Base-by-base conservation (phyloP, 176 grass and related monocot species). In the Zoysia japonica region DNA sequence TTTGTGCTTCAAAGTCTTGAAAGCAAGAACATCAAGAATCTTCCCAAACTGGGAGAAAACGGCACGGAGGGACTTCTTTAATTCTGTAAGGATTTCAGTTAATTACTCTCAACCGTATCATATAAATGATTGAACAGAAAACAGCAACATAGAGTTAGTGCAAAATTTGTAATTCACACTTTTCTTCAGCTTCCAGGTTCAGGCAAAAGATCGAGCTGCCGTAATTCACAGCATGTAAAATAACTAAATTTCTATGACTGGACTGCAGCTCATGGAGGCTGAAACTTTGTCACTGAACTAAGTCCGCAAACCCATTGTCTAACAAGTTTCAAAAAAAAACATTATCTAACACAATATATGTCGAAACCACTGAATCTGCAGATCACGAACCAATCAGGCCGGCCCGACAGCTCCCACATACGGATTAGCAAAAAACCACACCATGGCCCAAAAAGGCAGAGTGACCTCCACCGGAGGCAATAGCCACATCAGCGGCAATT, bases 21-120 rank as follows among this genome's bases (percentile, higher is more conserved):
- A 99, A 76, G 96, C 96, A 84, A 99, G 92, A 11, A 99, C 86
- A 6, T 95, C 96, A 48, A 95, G 57, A 78, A 95, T 99, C 79
- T 99, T 99, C 67, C 96, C 96, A 79, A 99, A 99, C 84, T 99
- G 96, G 81, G 90, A 91, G 78, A 99, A 99, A 19, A 99, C 90
- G 0, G 96, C 96, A 11, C 76, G 60, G 7, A 99, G 88, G 61
- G 96, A 93, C 83, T 99, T 95, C 86, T 99, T 99, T 72, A 99
- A 90, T 68, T 93, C 96, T 99, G 88, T 36, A 74, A 82, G 55
- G 86, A 78, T 40, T 72, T 53, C 12, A 82, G 52, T 2, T 47
- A 75, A 60, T 40, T 71, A 75, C 39, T 48, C 19, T 84, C 40
- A 53, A 17, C 44, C 8, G 40, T 0, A 82, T 4, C 36, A 86